These are phyloP conservation scores for Durotheca rogersii DNA, from an alignment of 495 filamentous ascomycete species.

Conservation along the genomic window DNA sequence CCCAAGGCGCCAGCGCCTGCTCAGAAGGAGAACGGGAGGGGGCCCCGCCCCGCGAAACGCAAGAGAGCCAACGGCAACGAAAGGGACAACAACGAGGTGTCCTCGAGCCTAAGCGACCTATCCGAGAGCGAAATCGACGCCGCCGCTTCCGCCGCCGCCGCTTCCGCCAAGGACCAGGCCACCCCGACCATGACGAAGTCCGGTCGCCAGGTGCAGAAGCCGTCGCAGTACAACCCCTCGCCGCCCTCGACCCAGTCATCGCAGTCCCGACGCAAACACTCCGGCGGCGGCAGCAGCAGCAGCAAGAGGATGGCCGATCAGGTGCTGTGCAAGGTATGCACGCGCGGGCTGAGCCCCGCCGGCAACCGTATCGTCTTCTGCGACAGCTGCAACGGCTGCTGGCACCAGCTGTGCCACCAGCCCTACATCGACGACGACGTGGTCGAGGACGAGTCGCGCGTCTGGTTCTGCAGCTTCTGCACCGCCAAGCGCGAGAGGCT, in stretches of 20 bases:
- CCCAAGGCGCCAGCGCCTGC: constrained; percentile 11
- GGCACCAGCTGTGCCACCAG: constrained; percentile 91
- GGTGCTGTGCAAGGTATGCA: constrained; percentile 72
- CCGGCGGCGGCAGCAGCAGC: constrained; percentile 13
- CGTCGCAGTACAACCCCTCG: constrained; percentile 66
- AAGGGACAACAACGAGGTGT: constrained; percentile 34
- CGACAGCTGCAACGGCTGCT: constrained; percentile 83
- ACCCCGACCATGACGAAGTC: constrained; percentile 75
- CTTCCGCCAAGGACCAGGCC: constrained; percentile 38
- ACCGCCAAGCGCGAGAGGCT: constrained; percentile 50
- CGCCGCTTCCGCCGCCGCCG: constrained; percentile 50
- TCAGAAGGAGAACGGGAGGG: constrained; percentile 24
- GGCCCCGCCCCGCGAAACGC: constrained; percentile 43
- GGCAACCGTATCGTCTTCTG: constrained; percentile 93
- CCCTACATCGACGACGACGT: constrained; percentile 73
- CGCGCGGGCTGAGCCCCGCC: constrained; percentile 69
- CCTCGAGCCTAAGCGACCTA: constrained; percentile 39
- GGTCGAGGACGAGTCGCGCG: constrained; percentile 61
- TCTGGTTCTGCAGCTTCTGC: constrained; percentile 79
- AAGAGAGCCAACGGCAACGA: constrained; percentile 49
- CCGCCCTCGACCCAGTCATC: constrained; percentile 43
- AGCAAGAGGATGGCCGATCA: constrained; percentile 53
- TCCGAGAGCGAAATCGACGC: constrained; percentile 48
- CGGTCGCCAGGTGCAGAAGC: constrained; percentile 76
- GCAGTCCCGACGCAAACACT: constrained; percentile 44